A percentile compares a stretch with the other conserved stretches of the same genome.
These are phyloP conservation scores for Nelumbo lutea DNA, from an alignment of 164 flowering plant genomes.

Conservation along the genomic window DNA sequence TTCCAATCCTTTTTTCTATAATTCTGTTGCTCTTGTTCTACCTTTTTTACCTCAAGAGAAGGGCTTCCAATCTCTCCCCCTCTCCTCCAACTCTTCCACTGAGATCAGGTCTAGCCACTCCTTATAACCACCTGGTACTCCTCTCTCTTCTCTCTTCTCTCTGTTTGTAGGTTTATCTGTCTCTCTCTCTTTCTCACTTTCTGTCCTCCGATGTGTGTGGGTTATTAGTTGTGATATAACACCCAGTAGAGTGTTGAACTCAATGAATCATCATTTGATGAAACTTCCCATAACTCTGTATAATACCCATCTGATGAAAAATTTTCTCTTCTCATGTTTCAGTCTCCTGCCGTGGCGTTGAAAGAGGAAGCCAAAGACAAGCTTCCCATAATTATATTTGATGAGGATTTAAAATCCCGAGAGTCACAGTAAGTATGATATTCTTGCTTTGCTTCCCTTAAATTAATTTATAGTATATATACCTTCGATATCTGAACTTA, in stretches of 20 bases:
- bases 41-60: conserved; percentile 70
- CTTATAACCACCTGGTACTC: background rate
- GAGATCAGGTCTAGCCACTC: conserved; percentile 19
- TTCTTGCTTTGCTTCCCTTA: too few species aligned
- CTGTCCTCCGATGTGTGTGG: background rate
- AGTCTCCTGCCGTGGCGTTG: conserved; percentile 42
- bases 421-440: conserved; percentile 59
- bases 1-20: conserved; percentile 68
- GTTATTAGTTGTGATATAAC: too few species aligned
- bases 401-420: conserved; percentile 46
- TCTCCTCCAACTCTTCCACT: conserved; percentile 31
- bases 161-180: background rate
- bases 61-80: conserved; percentile 26
- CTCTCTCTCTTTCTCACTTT: conserved; percentile 1
- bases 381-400: conserved; percentile 52
- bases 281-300: background rate
- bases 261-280: too few species aligned
- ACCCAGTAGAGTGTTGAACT: too few species aligned
- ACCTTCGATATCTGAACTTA: too few species aligned
- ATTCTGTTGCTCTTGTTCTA: conserved; percentile 69
- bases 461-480: too few species aligned
- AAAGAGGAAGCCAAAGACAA: conserved; percentile 50
- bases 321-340: background rate
- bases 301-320: background rate
- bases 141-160: too few species aligned